Percentiles rank a stretch among this genome's conserved stretches.
Conservation (phyloP, 148 eudicot genomes). For the Heliosperma pusillum region DNA sequence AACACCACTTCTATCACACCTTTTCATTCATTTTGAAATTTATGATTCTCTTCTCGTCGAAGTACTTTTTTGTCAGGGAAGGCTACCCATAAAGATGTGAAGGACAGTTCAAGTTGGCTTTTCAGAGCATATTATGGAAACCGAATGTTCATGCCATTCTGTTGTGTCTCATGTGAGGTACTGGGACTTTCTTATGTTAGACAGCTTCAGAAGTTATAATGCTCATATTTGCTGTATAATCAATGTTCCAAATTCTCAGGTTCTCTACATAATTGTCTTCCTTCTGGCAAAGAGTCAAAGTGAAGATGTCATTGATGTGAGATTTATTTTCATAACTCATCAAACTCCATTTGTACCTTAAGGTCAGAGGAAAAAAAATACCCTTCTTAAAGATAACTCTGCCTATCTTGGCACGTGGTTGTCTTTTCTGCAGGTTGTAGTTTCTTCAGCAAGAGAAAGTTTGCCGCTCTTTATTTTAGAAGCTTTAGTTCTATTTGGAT, state of each 20-base stretch:
- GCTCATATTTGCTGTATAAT: neutral
- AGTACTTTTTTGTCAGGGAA: constrained; percentile 93
- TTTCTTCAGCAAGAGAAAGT: constrained; percentile 48
- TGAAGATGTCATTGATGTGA: constrained; percentile 57
- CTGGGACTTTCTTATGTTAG: neutral
- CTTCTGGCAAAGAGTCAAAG: constrained; percentile 65
- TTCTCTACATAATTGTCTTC: constrained; percentile 75
- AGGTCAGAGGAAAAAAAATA: neutral
- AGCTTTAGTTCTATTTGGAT: constrained; percentile 62
- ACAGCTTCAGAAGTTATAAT: constrained; percentile 6
- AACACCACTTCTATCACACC: neutral
- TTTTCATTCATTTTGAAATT: neutral
- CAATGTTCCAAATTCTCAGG: constrained; percentile 41
- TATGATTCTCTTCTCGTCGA: constrained; percentile 33
- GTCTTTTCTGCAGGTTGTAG: constrained; percentile 47
- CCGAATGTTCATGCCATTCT: constrained; percentile 83
- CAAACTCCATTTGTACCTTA: neutral
- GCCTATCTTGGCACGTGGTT: constrained; percentile 9
- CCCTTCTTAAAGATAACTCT: neutral
- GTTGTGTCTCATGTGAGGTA: constrained; percentile 97
- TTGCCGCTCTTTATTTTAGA: constrained; percentile 43
- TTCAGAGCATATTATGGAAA: constrained; percentile 80
- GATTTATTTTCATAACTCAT: constrained; percentile 19
- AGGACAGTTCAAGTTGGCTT: constrained; percentile 85
- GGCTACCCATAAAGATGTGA: constrained; percentile 91